Percentiles rank a stretch among this genome's conserved stretches.
phyloP scores from a whole-genome alignment of 2,329 filamentous ascomycete genomes.

The Exophiala aquamarina region DNA sequence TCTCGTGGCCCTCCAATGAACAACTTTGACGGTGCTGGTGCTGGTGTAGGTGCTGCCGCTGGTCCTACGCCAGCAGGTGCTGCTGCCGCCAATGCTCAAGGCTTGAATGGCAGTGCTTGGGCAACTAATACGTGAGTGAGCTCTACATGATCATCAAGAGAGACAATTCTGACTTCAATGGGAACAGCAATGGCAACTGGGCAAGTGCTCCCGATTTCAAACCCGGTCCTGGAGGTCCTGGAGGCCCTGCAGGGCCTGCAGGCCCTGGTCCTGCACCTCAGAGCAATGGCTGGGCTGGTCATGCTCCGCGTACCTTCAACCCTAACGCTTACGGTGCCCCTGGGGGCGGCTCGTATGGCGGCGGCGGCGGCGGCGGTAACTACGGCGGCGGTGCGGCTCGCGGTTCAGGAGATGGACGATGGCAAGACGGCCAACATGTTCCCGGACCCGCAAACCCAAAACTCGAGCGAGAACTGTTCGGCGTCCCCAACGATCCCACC shows the following conservation, averaged over 20 bases:
- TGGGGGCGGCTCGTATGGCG: slow-evolving; percentile 51
- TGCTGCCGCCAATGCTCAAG: slow-evolving; percentile 28
- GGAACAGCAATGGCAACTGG: slow-evolving; percentile 42
- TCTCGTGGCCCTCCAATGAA: slow-evolving; percentile 34
- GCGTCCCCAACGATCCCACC: slow-evolving; percentile 81
- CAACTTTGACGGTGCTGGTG: slow-evolving; percentile 38
- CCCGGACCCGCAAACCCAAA: slow-evolving; percentile 85
- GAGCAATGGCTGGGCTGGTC: slow-evolving; percentile 29
- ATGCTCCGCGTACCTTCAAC: slow-evolving; percentile 52
- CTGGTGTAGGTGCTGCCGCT: slow-evolving; percentile 31
- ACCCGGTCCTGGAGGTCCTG: slow-evolving; percentile 36
- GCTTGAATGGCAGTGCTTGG: slow-evolving; percentile 37
- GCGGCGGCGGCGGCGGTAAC: slow-evolving; percentile 46
- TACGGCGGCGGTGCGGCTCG: slow-evolving; percentile 59
- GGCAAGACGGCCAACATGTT: slow-evolving; percentile 95
- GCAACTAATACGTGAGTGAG: slow-evolving; percentile 27
- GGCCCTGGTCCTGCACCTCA: slow-evolving; percentile 15
- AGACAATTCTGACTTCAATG: slow-evolving; percentile 6
- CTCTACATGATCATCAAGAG: background rate
- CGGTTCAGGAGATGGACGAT: slow-evolving; percentile 92
- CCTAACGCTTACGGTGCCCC: slow-evolving; percentile 63
- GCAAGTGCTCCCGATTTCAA: slow-evolving; percentile 60
- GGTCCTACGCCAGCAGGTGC: slow-evolving; percentile 32
- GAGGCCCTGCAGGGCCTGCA: slow-evolving; percentile 34
- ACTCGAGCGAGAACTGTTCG: slow-evolving; percentile 93